Conservation (phyloP, 2,329 filamentous ascomycete species). For the Trichoderma endophyticum region DNA sequence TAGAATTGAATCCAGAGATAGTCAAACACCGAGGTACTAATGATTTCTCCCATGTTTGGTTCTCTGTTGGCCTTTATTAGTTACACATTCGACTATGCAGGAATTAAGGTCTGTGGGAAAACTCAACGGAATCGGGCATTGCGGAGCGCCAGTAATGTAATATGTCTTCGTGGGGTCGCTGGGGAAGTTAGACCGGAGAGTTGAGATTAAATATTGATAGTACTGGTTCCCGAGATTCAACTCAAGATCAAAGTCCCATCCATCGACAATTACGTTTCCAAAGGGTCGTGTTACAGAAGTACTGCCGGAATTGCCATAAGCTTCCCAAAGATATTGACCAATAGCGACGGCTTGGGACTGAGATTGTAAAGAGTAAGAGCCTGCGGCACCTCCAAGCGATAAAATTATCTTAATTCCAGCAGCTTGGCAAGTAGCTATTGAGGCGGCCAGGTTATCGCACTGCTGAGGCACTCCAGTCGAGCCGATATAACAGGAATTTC, state of each 20-base stretch:
- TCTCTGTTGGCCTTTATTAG: not conserved
- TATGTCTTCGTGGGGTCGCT: not conserved
- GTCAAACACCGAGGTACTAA: not conserved
- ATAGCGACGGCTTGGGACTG: not conserved
- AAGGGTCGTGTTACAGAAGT: not conserved
- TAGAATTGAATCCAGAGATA: slow-evolving; percentile 46
- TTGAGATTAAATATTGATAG: not conserved
- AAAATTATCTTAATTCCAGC: not conserved
- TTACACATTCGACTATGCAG: not conserved
- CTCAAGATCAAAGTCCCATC: not conserved
- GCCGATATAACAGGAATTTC: not conserved
- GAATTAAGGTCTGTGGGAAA: not conserved
- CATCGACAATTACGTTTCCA: not conserved
- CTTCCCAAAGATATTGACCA: not conserved
- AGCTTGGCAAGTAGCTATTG: not conserved
- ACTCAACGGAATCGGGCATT: not conserved
- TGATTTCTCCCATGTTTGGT: not conserved
- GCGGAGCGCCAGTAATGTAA: not conserved
- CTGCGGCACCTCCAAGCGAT: not conserved
- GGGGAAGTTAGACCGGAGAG: not conserved
- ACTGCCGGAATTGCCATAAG: not conserved
- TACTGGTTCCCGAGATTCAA: not conserved
- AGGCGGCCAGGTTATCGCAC: not conserved
- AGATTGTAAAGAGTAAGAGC: not conserved
- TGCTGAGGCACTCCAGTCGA: not conserved